Evolutionary conservation across 345 rosid species (phyloP), one percentile per base, ranked within the genome.

Genomic region (Salix arbutifolia): DNA sequence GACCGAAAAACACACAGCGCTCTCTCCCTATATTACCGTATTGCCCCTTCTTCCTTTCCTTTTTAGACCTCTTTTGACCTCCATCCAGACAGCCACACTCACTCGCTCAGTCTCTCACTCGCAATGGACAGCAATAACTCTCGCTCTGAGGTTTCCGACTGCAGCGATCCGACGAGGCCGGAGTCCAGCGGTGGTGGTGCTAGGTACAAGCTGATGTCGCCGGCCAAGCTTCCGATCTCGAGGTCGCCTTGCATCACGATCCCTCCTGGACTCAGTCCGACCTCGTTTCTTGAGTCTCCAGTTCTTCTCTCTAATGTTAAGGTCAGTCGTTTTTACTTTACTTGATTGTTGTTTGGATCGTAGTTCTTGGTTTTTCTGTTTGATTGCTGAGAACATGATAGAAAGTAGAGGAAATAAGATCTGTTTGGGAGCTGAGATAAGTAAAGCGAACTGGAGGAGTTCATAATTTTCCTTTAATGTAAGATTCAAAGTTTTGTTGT

Each of bases 161-260:
- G 58, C 13, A 60, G 68, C 37, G 76, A 74, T 70, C 75, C 60
- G 61, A 1, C 35, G 14, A 21, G 65, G 13, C 71, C 23, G 28
- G 80, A 77, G 10, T 10, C 23, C 31, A 74, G 40, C 19, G 66
- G 76, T 18, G 66, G 76, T 26, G 79, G 19, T 17, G 97, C 99
- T 8, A 85, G 97, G 88, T 96, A 96, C 81, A 92, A 88, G 92
- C 88, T 96, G 19, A 89, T 96, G 90, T 93, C 99, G 48, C 99
- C 99, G 70, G 97, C 98, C 25, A 96, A 90, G 93, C 91, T 96
- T 52, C 98, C 99, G 90, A 96, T 94, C 94, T 94, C 97, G 60
- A 85, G 99, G 84, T 86, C 94, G 10, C 68, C 90, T 48, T 89
- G 90, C 72, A 86, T 91, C 76, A 87, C 89, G 78, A 85, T 92